phyloP scores from a whole-genome alignment of 768 basidiomycete species.

The Russula sp. region DNA sequence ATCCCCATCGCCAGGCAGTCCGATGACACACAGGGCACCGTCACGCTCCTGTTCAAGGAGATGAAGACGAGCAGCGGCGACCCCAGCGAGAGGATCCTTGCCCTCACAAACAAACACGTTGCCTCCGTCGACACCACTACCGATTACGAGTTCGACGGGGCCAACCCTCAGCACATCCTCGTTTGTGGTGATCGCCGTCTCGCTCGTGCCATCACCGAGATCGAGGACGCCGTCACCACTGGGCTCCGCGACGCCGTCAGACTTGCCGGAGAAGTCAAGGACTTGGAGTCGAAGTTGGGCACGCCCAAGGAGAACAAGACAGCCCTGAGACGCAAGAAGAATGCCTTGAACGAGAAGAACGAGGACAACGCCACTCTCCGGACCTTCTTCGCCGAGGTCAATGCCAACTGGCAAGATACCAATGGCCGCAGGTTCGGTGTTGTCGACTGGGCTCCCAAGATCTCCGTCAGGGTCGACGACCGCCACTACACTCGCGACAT shows the following conservation, averaged over 20 bases:
- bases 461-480: slow-evolving; percentile 20
- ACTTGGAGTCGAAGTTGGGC: neutral
- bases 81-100: slow-evolving; percentile 24
- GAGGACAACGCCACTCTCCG: slow-evolving; percentile 19
- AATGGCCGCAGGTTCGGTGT: slow-evolving; percentile 19
- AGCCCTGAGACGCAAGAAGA: neutral
- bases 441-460: slow-evolving; percentile 24
- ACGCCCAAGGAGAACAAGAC: neutral
- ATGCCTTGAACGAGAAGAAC: slow-evolving; percentile 9
- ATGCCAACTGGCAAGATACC: slow-evolving; percentile 9
- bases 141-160: slow-evolving; percentile 23
- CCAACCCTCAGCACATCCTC: slow-evolving; percentile 20
- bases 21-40: slow-evolving; percentile 28
- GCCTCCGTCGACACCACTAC: slow-evolving; percentile 22
- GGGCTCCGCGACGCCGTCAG: slow-evolving; percentile 8
- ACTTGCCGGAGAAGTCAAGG: neutral
- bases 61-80: slow-evolving; percentile 23
- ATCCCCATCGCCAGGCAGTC: slow-evolving; percentile 26
- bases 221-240: slow-evolving; percentile 9
- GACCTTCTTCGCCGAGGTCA: slow-evolving; percentile 18
- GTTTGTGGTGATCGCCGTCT: slow-evolving; percentile 20
- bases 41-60: slow-evolving; percentile 31
- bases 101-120: slow-evolving; percentile 24
- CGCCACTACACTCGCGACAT: slow-evolving; percentile 24
- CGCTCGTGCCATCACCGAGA: slow-evolving; percentile 14